Percentiles rank a stretch among this genome's conserved stretches.
These are phyloP conservation scores for Phlyctochytrium bullatum DNA, from an alignment of 192 early-diverging fungal genomes.

Conservation along the genomic window DNA sequence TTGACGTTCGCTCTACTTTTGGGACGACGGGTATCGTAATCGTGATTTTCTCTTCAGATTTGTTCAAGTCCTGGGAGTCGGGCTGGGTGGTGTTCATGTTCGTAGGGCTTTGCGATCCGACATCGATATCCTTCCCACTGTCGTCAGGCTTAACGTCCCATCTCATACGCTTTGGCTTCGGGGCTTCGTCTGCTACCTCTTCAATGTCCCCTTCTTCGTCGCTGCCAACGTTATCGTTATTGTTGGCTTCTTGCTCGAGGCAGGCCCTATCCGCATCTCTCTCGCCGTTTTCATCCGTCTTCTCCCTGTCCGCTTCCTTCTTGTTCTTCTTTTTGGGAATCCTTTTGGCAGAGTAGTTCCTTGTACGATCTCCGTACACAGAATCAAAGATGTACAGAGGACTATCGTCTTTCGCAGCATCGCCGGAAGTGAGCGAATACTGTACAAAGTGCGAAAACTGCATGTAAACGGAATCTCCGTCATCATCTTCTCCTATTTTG, in stretches of 20 bases:
- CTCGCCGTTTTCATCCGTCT: background rate
- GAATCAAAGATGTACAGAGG: slow-evolving; percentile 83
- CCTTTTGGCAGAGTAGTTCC: slow-evolving; percentile 32
- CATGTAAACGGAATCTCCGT: slow-evolving; percentile 50
- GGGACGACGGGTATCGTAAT: slow-evolving; percentile 1
- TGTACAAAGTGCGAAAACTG: slow-evolving; percentile 50
- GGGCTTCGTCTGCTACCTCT: background rate
- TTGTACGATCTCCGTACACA: slow-evolving; percentile 51
- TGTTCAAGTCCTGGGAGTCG: too few relatives aligned
- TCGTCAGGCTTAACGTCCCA: background rate
- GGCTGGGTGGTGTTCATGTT: background rate
- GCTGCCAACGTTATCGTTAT: background rate
- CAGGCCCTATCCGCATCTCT: background rate
- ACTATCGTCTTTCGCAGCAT: slow-evolving; percentile 61
- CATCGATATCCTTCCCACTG: background rate
- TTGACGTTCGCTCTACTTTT: background rate
- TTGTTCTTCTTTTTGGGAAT: slow-evolving; percentile 10
- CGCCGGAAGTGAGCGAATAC: slow-evolving; percentile 28
- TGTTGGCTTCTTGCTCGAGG: slow-evolving; percentile 5
- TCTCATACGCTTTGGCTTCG: background rate
- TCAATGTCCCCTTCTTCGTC: background rate
- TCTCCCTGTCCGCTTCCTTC: slow-evolving; percentile 10
- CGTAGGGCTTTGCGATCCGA: background rate
- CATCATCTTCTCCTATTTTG: slow-evolving; percentile 79
- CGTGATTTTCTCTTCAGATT: background rate